A percentile compares a stretch with the other conserved stretches of the same genome.
These are phyloP conservation scores for Zopfochytrium polystomum DNA, from an alignment of 371 early-diverging fungal genomes.

Conservation along the genomic window DNA sequence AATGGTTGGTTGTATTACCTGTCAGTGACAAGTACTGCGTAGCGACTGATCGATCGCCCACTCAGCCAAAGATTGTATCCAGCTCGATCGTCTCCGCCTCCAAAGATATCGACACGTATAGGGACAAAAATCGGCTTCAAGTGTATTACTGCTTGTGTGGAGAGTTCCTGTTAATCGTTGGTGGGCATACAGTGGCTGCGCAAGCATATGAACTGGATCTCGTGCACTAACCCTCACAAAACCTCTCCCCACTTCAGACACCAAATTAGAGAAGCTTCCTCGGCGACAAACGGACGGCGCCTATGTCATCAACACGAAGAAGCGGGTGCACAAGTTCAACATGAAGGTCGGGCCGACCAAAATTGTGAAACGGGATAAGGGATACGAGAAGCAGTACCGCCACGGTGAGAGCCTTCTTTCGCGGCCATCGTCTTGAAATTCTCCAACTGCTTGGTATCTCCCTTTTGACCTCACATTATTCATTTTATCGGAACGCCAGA, in stretches of 20 bases:
- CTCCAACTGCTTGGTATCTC: background rate
- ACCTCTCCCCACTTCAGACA: conserved; percentile 27
- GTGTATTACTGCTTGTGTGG: conserved; percentile 74
- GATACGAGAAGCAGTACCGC: conserved; percentile 25
- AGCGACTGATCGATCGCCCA: no score
- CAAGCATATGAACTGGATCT: background rate
- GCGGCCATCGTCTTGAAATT: background rate
- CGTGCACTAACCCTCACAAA: background rate
- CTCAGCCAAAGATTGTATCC: conserved; percentile 23
- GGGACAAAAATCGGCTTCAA: conserved; percentile 52
- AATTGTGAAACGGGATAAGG: conserved; percentile 18
- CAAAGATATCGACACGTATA: conserved; percentile 32
- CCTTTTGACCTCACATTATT: no score
- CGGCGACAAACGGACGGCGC: conserved; percentile 63
- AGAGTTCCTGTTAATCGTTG: conserved; percentile 69
- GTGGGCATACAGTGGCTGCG: conserved; percentile 19
- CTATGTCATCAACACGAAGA: conserved; percentile 52
- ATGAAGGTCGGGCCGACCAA: conserved; percentile 10
- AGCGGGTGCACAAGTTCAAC: conserved; percentile 23
- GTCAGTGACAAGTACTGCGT: no score
- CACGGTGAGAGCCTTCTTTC: conserved; percentile 7
- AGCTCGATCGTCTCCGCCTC: conserved; percentile 24
- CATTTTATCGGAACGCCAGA: no score
- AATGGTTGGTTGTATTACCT: no score
- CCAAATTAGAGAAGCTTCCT: conserved; percentile 58